Conservation (phyloP, 2,329 filamentous ascomycete species). For the Xylariaceae sp. region DNA sequence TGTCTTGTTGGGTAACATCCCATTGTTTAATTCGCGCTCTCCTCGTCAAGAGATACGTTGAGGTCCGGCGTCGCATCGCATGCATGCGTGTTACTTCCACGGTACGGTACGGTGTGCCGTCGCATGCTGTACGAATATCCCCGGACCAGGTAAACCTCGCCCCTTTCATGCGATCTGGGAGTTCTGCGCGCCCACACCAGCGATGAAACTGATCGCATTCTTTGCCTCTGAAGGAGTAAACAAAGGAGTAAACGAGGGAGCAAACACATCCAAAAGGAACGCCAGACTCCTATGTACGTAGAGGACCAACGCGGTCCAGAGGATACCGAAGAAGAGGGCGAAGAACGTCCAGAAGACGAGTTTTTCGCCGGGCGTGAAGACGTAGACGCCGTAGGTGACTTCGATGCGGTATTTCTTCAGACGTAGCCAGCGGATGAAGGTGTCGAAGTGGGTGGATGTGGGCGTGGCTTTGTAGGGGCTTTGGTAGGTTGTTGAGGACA, state of each 20-base stretch:
- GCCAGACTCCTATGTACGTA: constrained; percentile 64
- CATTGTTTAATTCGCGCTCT: too few species aligned
- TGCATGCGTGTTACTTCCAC: too few species aligned
- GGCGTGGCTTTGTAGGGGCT: constrained; percentile 16
- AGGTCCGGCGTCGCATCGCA: too few species aligned
- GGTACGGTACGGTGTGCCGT: too few species aligned
- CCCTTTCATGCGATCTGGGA: constrained; percentile 19
- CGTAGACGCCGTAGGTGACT: constrained; percentile 74
- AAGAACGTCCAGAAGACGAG: constrained; percentile 72
- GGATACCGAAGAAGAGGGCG: constrained; percentile 63
- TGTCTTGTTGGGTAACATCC: too few species aligned
- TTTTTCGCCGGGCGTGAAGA: constrained; percentile 72
- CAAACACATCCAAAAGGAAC: constrained; percentile 45
- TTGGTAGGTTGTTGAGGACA: constrained; percentile 12
- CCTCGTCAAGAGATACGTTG: too few species aligned
- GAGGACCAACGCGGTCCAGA: constrained; percentile 61
- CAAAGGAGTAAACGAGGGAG: background rate
- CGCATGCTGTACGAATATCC: too few species aligned
- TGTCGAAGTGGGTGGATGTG: constrained; percentile 18
- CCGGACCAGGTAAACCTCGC: too few species aligned
- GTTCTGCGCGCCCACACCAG: constrained; percentile 12
- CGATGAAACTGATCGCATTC: background rate
- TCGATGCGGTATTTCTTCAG: constrained; percentile 79
- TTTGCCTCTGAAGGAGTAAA: background rate
- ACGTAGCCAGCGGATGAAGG: constrained; percentile 61